Conservation (phyloP, 805 yeast species). For the Cyberlindnera maritima region DNA sequence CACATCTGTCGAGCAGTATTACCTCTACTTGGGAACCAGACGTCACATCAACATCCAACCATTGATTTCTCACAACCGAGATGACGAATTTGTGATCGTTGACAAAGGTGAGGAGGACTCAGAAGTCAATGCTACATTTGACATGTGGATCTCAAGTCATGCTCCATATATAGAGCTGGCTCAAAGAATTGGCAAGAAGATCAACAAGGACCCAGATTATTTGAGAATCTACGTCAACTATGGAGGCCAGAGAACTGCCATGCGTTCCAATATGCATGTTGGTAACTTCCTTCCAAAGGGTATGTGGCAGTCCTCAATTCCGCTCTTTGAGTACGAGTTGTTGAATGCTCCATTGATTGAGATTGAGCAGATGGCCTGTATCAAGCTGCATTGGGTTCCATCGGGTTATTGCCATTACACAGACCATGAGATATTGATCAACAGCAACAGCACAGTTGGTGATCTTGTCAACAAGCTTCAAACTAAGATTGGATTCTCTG, state of each 20-base stretch:
- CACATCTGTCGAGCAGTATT: slow-evolving; percentile 43
- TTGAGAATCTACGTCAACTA: slow-evolving; percentile 65
- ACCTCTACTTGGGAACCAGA: slow-evolving; percentile 55
- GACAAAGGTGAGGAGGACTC: slow-evolving; percentile 19
- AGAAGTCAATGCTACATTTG: slow-evolving; percentile 37
- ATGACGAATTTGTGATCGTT: slow-evolving; percentile 48
- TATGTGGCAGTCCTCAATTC: slow-evolving; percentile 31
- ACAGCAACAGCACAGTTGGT: slow-evolving; percentile 53
- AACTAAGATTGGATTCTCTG: slow-evolving; percentile 49
- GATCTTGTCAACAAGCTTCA: slow-evolving; percentile 56
- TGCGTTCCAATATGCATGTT: slow-evolving; percentile 33
- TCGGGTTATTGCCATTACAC: slow-evolving; percentile 71
- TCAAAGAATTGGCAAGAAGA: slow-evolving; percentile 50
- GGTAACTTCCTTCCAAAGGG: slow-evolving; percentile 35
- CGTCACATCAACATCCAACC: slow-evolving; percentile 55
- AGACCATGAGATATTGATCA: slow-evolving; percentile 65
- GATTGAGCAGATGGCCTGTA: slow-evolving; percentile 68
- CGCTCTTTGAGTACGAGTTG: slow-evolving; percentile 69
- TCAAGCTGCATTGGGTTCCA: slow-evolving; percentile 70
- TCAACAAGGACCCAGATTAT: slow-evolving; percentile 55
- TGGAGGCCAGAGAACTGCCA: slow-evolving; percentile 54
- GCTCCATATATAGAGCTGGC: slow-evolving; percentile 61
- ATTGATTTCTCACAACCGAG: slow-evolving; percentile 37
- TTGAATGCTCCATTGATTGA: slow-evolving; percentile 73
- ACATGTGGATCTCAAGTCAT: slow-evolving; percentile 66